Base-by-base conservation (phyloP, 148 eudicot genomes). In the Rhododendron henanense region DNA sequence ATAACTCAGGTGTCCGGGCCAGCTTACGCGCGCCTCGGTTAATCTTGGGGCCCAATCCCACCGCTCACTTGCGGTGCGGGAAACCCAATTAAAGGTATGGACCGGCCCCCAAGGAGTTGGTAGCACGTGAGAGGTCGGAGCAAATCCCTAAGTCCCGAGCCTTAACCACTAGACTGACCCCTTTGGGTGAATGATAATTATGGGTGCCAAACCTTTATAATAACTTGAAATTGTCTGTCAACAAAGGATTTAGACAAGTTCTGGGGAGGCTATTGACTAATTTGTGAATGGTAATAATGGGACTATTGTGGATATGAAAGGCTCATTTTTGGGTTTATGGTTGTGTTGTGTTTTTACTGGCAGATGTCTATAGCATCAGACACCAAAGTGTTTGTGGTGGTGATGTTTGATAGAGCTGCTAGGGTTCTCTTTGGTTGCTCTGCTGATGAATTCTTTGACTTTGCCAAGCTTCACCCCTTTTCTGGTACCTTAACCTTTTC, bases 361-460 rank as follows among this genome's bases (percentile, higher is more conserved):
- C 89, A 95, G 98, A 89, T 95, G 89, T 95, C 98, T 13, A 86
- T 94, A 73, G 98, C 95, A 21, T 87, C 96, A 0, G 95, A 94
- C 57, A 90, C 92, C n/a, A 92, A 89, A 90, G 96, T 94, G 61
- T 90, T 92, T 65, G 92, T 85, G 81, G 98, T 95, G 85, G 90
- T 95, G n/a, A 90, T 94, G 90, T 95, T 96, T 86, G 99, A 96
- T 89, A 93, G 96, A 87, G 97, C 90, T 47, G 97, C 97, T 57
- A 96, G 89, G 88, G 91, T 93, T 65, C 90, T 96, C 61, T 90
- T 96, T 91, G 99, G 99, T 88, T 95, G 99, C 90, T 93, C 97
- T 67, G 99, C 98, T 83, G 96, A 95, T 81, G 96, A 92, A 25
- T 96, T 96, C 86, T 95, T 95, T 86, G 84, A 93, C 79, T 94